Base-by-base conservation (phyloP, 2,329 filamentous ascomycete species). In the Neopestalotiopsis sp. region DNA sequence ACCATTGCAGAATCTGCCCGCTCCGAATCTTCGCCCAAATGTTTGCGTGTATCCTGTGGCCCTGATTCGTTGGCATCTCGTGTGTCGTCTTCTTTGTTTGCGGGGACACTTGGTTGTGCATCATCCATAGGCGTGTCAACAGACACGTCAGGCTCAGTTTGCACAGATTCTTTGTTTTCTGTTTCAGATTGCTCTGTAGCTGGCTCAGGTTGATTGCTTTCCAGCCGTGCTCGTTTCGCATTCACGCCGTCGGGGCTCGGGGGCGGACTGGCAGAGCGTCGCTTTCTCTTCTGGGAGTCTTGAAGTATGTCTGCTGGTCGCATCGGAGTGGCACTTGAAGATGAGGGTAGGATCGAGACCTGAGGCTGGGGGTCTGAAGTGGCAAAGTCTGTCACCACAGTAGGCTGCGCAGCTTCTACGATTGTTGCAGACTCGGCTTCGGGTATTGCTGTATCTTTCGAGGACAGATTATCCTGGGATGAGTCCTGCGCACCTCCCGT, bases 121-220 rank as follows among this genome's bases (percentile, higher is more conserved):
- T 57, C 30, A 12, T 20, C 40, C 40, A 67, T 67, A 7, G n/a
- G 38, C 20, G 34, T 28, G 34, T 62, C 66, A 57, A 42, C 28
- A 5, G n/a, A 24, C 14, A 28, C 58, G 14, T 30, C 58, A 5
- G 30, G 57, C 24, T 17, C 40, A 9, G 57, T n/a, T 13, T 62
- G 53, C 45, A 42, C 66, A 68, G 14, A 34, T 64, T 38, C 66
- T 53, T 57, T 69, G 61, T 72, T 67, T 14, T 68, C 68, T 61
- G 68, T 64, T 24, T 68, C 45, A 58, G 63, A 34, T n/a, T 17
- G 24, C 32, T 32, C 24, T 20, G 32, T 7, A 7, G 17, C 49
- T 4, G 28, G 42, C 49, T 2, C 9, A 6, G 7, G 49, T 13
- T 66, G 20, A 6, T 70, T 72, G 67, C 74, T 24, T 24, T 65